These are phyloP conservation scores for Oxytropis ochrocephala DNA, from an alignment of 306 rosid genomes.

Conservation along the genomic window DNA sequence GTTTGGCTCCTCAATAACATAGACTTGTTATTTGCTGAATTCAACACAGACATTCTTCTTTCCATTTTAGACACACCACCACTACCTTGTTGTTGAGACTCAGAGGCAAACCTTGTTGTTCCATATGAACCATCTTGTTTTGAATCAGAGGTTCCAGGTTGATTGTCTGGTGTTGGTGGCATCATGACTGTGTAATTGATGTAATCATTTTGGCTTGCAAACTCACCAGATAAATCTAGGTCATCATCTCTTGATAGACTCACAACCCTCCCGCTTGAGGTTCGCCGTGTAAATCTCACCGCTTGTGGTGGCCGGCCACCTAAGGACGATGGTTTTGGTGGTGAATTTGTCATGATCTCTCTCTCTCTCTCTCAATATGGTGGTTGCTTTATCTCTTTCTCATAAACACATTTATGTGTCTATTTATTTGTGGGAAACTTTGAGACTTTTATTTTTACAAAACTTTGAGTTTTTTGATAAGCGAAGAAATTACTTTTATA, in stretches of 20 bases:
- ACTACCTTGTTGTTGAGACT: not conserved
- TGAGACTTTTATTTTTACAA: not conserved
- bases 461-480: not conserved
- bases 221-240: slow-evolving; percentile 43
- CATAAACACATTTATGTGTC: not conserved
- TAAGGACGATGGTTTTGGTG: slow-evolving; percentile 31
- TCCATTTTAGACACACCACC: slow-evolving; percentile 33
- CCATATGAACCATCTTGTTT: slow-evolving; percentile 30
- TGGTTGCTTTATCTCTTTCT: no score
- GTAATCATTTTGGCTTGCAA: slow-evolving; percentile 49
- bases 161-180: slow-evolving; percentile 90
- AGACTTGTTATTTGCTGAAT: slow-evolving; percentile 52
- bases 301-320: slow-evolving; percentile 37
- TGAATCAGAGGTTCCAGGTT: slow-evolving; percentile 36
- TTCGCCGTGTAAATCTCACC: slow-evolving; percentile 48
- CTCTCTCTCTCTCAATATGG: not conserved
- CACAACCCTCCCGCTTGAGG: slow-evolving; percentile 56
- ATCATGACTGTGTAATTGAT: slow-evolving; percentile 75
- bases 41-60: slow-evolving; percentile 60
- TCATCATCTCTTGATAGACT: slow-evolving; percentile 69
- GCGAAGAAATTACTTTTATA: no score
- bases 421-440: not conserved
- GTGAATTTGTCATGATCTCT: slow-evolving; percentile 24
- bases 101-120: not conserved
- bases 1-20: slow-evolving; percentile 74